phyloP scores from a whole-genome alignment of 2,329 filamentous ascomycete species.

The Clathrospora elynae region DNA sequence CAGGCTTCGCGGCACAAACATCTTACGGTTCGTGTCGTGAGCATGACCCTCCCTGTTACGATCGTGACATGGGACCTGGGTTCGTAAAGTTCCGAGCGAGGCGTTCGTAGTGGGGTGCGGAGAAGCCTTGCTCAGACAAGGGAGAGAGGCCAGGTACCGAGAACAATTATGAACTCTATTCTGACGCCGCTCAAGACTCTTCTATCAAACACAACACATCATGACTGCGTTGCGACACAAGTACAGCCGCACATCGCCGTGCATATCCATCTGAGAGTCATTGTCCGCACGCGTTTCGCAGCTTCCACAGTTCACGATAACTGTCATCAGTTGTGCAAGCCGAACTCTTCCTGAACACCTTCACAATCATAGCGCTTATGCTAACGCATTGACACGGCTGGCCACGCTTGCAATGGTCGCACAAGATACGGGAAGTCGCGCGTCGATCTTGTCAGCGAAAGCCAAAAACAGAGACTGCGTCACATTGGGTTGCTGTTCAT shows the following conservation, averaged over 20 bases:
- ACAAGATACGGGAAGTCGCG: slow-evolving; percentile 29
- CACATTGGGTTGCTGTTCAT: slow-evolving; percentile 28
- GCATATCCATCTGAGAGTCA: slow-evolving; percentile 1
- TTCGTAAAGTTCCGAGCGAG: slow-evolving; percentile 46
- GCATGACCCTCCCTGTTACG: slow-evolving; percentile 33
- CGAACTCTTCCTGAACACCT: slow-evolving; percentile 12
- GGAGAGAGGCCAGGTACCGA: slow-evolving; percentile 46
- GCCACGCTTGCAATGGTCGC: slow-evolving; percentile 22
- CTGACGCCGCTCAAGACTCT: slow-evolving; percentile 30
- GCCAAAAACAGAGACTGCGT: slow-evolving; percentile 18
- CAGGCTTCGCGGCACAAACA: slow-evolving; percentile 36
- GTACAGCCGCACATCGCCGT: slow-evolving; percentile 1
- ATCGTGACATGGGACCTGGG: slow-evolving; percentile 48
- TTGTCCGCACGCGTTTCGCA: slow-evolving; percentile 2
- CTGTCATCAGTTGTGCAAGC: slow-evolving; percentile 15
- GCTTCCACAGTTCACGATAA: slow-evolving; percentile 8
- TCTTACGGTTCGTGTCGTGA: slow-evolving; percentile 27
- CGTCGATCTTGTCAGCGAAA: slow-evolving; percentile 24
- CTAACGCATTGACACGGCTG: slow-evolving; percentile 11
- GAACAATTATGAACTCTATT: slow-evolving; percentile 45
- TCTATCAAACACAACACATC: slow-evolving; percentile 5
- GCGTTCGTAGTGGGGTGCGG: slow-evolving; percentile 46
- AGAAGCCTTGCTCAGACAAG: slow-evolving; percentile 46
- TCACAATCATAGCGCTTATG: slow-evolving; percentile 13
- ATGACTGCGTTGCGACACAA: slow-evolving; percentile 1